Evolutionary conservation across 208 protist species (phyloP).

Genomic region (Novymonas esmeraldas): DNA sequence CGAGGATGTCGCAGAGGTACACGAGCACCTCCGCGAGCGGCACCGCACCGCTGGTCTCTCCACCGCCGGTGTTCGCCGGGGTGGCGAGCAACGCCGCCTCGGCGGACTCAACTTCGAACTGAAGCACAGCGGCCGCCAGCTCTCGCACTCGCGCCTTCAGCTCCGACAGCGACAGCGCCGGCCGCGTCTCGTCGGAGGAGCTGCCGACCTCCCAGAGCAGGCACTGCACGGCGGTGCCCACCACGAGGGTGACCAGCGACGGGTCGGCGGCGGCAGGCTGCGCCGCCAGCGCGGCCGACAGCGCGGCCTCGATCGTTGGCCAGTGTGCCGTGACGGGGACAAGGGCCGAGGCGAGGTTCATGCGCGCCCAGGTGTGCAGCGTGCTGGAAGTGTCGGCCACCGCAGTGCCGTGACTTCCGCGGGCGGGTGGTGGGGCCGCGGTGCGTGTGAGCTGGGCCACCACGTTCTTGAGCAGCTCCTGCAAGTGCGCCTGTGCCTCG

Average conservation of each 20-base stretch:
- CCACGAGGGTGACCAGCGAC: conserved; percentile 36
- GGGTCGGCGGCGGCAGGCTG: conserved; percentile 16
- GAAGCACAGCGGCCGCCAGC: conserved; percentile 29
- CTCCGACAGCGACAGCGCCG: background rate
- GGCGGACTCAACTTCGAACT: conserved; percentile 13
- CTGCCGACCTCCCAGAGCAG: conserved; percentile 56
- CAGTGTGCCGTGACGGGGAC: conserved; percentile 51
- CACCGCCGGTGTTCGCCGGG: background rate
- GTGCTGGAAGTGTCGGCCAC: conserved; percentile 25
- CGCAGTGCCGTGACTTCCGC: background rate
- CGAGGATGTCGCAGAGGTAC: conserved; percentile 66
- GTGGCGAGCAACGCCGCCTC: conserved; percentile 6
- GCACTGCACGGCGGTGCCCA: conserved; percentile 50
- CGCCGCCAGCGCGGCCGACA: conserved; percentile 11
- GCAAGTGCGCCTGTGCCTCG: conserved; percentile 68
- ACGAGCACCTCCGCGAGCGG: conserved; percentile 34
- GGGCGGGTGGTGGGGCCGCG: background rate
- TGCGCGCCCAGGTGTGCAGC: conserved; percentile 51
- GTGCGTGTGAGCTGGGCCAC: conserved; percentile 44
- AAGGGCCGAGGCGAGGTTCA: conserved; percentile 66
- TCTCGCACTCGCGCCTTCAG: conserved; percentile 18
- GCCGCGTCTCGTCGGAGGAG: background rate
- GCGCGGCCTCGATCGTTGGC: conserved; percentile 36
- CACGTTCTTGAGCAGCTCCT: conserved; percentile 62
- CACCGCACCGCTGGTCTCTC: background rate